Evolutionary conservation across 192 early-diverging fungal species (phyloP), one percentile per base, ranked within the genome.

Genomic region (Neocallimastix lanati): DNA sequence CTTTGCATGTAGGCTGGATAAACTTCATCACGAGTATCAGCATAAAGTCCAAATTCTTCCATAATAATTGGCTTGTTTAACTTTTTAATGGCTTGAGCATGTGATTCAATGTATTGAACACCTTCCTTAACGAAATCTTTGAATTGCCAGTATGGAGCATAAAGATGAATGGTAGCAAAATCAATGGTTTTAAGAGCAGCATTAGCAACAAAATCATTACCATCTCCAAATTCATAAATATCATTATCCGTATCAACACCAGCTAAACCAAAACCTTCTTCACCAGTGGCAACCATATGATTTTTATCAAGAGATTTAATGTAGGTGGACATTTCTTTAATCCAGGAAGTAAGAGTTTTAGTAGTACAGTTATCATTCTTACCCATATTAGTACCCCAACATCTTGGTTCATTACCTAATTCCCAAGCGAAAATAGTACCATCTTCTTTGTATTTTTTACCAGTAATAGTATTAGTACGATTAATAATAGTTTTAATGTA

Each of bases 181-280:
- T 88, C 86, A n/a, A 92, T 87, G 28, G 9, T 38, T 38, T 9
- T 9, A 38, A 38, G 37, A 12, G 7, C 37, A 12, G 37, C 37
- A 38, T 38, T 38, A 2, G 9, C 14, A 14, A 14, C 1, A 15
- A 38, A 38, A 38, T 38, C 37, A 15, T 4, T 12, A 38, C 37
- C 37, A 12, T 38, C 37, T 14, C 1, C 13, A 14, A 38, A 38
- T 80, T 29, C 5, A 58, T 16, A 11, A n/a, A n/a, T n/a, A n/a
- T n/a, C n/a, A n/a, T n/a, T n/a, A n/a, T n/a, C n/a, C n/a, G n/a
- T n/a, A n/a, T n/a, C n/a, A n/a, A n/a, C n/a, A n/a, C n/a, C n/a
- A n/a, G n/a, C n/a, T n/a, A n/a, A n/a, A n/a, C n/a, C 11, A 88
- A 87, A 77, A n/a, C 87, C 86, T 83, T 92, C 92, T 9, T 88